These are phyloP conservation scores for Hansenula anomala DNA, from an alignment of 1,139 yeast species.

Conservation along the genomic window DNA sequence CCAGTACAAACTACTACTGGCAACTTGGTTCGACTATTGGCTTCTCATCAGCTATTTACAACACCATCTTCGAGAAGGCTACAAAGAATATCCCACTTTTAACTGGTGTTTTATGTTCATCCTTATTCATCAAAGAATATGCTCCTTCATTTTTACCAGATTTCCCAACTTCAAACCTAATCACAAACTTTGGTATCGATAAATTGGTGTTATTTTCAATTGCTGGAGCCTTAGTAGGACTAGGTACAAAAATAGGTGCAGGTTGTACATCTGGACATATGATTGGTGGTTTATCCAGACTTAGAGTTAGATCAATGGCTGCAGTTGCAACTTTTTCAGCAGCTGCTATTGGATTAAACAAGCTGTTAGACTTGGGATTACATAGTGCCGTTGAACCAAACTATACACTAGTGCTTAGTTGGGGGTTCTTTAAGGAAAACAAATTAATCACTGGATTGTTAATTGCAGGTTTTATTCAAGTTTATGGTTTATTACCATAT, in stretches of 20 bases:
- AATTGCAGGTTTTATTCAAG: conserved; percentile 9
- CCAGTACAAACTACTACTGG: conserved; percentile 35
- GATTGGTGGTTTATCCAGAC: conserved; percentile 40
- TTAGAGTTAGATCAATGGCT: conserved; percentile 35
- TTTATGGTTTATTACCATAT: conserved; percentile 25
- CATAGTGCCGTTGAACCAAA: conserved; percentile 15
- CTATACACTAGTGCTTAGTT: conserved; percentile 12
- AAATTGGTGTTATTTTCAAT: conserved; percentile 2
- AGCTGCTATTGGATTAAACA: conserved; percentile 26
- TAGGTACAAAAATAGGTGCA: conserved; percentile 39
- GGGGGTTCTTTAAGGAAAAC: not conserved
- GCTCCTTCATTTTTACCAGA: conserved; percentile 11
- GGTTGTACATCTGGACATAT: conserved; percentile 52
- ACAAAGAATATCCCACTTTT: conserved; percentile 11
- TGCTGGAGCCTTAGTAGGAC: conserved; percentile 37
- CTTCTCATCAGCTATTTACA: conserved; percentile 36
- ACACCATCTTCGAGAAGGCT: conserved; percentile 21
- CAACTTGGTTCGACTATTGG: conserved; percentile 37
- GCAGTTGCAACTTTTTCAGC: conserved; percentile 34
- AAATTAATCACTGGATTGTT: conserved; percentile 4
- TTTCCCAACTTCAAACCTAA: conserved; percentile 6
- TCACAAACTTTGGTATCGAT: not conserved
- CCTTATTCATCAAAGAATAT: conserved; percentile 4
- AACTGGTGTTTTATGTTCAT: conserved; percentile 13
- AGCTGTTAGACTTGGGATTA: conserved; percentile 2